Evolutionary conservation across 2,329 filamentous ascomycete genomes (phyloP).

Genomic region (Apiospora marii): DNA sequence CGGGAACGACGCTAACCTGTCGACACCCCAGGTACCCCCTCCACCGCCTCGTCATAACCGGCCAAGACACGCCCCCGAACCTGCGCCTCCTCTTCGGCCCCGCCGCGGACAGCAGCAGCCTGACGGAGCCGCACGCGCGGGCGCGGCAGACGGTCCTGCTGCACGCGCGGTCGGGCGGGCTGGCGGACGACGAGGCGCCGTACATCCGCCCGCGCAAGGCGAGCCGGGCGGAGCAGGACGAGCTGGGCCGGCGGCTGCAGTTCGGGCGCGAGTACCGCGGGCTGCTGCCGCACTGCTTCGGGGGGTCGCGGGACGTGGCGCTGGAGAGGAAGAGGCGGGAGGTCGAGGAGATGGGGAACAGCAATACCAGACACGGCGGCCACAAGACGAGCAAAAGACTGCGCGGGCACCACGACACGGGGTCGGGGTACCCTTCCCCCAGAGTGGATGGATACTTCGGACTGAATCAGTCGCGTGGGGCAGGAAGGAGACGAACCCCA

Average conservation of each 20-base stretch:
- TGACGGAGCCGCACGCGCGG: constrained; percentile 3
- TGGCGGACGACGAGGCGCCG: constrained; percentile 10
- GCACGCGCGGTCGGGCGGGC: background rate
- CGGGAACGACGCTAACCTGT: background rate
- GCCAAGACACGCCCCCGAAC: background rate
- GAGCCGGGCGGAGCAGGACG: constrained; percentile 12
- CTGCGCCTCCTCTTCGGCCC: constrained; percentile 11
- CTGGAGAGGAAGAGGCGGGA: background rate
- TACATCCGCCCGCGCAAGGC: background rate
- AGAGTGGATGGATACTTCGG: constrained; percentile 9
- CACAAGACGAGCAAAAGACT: background rate
- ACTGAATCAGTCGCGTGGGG: background rate
- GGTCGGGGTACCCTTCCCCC: constrained; percentile 14
- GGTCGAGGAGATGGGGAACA: background rate
- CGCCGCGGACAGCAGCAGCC: background rate
- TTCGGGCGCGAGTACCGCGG: background rate
- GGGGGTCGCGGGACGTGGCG: background rate
- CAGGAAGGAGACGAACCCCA: background rate
- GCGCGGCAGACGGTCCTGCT: background rate
- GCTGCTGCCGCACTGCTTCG: constrained; percentile 16
- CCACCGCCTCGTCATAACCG: background rate
- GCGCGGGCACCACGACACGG: constrained; percentile 5
- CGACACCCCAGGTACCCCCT: background rate
- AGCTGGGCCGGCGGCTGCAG: constrained; percentile 1
- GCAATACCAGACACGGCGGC: background rate